Evolutionary conservation across 768 basidiomycete species (phyloP), one percentile per base, ranked within the genome.

Genomic region (Tephrocybe sp.): DNA sequence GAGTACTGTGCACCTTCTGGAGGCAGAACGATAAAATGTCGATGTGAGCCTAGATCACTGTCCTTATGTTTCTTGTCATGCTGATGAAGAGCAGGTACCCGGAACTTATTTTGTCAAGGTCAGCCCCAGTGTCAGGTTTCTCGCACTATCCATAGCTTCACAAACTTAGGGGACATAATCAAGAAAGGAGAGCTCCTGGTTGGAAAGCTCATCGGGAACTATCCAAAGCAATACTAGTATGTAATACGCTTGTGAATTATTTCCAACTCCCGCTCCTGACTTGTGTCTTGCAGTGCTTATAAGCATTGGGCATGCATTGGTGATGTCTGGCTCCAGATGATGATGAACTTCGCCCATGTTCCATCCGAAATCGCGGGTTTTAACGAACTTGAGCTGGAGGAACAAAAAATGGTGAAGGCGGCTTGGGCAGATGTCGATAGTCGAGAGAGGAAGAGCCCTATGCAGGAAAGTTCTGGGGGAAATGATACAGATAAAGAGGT

Each of bases 231-330:
- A 39, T 34, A 24, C 3, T 10, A 37, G 47, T 48, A 30, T 14
- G 36, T 36, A n/a, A 4, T 15, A 4, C 15, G 15, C 7, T 10
- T 12, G 28, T 12, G n/a, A n/a, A 30, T 30, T 30, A n/a, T 6
- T 17, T 44, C 14, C 20, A 4, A n/a, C 14, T 2, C 25, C 20
- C 36, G 36, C 33, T 48, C 20, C 24, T 30, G 3, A 2, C 30
- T 17, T 39, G 24, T 39, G 25, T 18, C 3, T 20, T 14, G 12
- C 4, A 48, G 47, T 8, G 4, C 9, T 32, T 48, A 34, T 25
- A 48, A 37, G 34, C 47, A 48, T 32, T 48, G 47, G 47, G 25
- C 11, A 20, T 48, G 47, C 26, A 10, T 48, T 32, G 20, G 34
- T 8, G 9, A 26, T 36, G 37, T 7, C 10, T 17, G 38, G 17